Base-by-base conservation (phyloP, 2,329 filamentous ascomycete genomes). In the Ceratocystis lukuohia region DNA sequence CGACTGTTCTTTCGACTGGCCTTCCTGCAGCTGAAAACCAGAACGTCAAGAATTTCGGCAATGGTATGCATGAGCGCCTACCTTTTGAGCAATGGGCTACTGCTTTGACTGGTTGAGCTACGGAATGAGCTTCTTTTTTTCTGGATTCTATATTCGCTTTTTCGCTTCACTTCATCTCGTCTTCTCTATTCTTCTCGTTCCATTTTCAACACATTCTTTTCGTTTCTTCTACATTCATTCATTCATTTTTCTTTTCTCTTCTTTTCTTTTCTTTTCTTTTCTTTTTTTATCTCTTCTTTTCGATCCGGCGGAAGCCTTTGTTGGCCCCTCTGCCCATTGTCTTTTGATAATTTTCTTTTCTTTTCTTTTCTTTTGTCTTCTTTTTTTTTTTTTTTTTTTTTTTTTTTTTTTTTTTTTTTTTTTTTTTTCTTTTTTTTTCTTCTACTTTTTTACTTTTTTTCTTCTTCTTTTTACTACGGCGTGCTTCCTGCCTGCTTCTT, bases 241-340 rank as follows among this genome's bases (percentile, higher is more conserved):
- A 33, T 41, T 33, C 41, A 20, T 46, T 59, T 20, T 33, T 59
- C 12, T 17, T 65, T 7, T 45, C 25, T 7, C 10, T 25, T 10
- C 33, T 25, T 0, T 25, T 41, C 7, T 22, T 22, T 22, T 22
- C 22, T 22, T 22, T 22, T 22, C 22, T 5, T 65, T 22, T 65
- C 44, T 20, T 33, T 15, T 48, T 59, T 62, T 10, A 17, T 4
- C 61, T 64, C 41, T 57, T 59, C 65, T 61, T 37, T 44, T 22
- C 62, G 61, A 45, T 65, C 44, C 25, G 65, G 65, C 20, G 65
- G 65, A 66, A 62, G 59, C 65, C 65, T 66, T 66, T 2, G 57
- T 62, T 68, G 67, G 66, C 41, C 61, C 46, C 62, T 66, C 66
- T 68, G 20, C 64, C 57, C 30, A 44, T 69, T 69, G 64, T 68